These are phyloP conservation scores for Pulicaria dysenterica DNA, from an alignment of 129 eudicot genomes.

Conservation along the genomic window DNA sequence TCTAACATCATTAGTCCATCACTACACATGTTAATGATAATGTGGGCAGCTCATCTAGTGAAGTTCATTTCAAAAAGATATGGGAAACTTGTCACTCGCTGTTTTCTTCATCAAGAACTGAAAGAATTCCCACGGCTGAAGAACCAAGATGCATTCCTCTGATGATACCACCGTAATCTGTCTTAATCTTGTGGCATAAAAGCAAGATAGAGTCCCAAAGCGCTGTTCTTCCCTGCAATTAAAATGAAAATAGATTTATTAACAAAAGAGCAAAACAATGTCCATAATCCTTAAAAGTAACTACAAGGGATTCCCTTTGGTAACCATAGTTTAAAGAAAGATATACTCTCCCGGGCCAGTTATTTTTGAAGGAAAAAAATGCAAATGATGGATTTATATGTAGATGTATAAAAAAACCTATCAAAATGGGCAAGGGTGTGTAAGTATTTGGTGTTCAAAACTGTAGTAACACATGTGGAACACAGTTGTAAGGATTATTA, in stretches of 20 bases:
- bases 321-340: not conserved
- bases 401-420: no score
- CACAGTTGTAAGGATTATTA: no score
- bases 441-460: no score
- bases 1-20: no score
- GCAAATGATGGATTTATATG: no score
- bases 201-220: conserved; percentile 96
- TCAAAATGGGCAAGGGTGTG: no score
- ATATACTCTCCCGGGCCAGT: not conserved
- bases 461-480: no score
- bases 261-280: not conserved
- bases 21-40: no score
- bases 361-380: no score
- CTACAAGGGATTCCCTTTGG: not conserved
- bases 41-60: no score
- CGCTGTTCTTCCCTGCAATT: conserved; percentile 88
- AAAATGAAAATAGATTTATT: conserved; percentile 3
- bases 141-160: conserved; percentile 94
- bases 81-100: conserved; percentile 43
- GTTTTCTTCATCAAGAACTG: conserved; percentile 64
- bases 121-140: conserved; percentile 74
- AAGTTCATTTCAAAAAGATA: conserved; percentile 19
- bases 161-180: conserved; percentile 65
- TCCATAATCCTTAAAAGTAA: conserved; percentile 5
- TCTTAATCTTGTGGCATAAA: conserved; percentile 76